These are phyloP conservation scores for Pichia eremophila DNA, from an alignment of 805 yeast species.

Conservation along the genomic window DNA sequence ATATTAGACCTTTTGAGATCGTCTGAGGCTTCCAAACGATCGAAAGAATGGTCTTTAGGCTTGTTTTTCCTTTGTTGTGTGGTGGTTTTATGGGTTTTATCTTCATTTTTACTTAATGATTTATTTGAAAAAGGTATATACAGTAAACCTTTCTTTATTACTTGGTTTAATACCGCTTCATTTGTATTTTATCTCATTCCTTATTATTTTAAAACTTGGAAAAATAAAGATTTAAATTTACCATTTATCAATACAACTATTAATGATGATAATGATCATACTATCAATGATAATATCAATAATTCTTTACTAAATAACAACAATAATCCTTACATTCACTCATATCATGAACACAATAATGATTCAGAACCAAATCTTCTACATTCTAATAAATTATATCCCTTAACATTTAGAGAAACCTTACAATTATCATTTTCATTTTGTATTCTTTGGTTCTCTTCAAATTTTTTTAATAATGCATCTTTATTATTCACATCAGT, in stretches of 20 bases:
- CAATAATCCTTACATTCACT: not conserved
- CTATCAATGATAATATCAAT: not conserved
- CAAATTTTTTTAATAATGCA: conserved; percentile 84
- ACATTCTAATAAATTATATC: conserved; percentile 1
- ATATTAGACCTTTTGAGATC: not conserved
- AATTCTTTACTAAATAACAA: not conserved
- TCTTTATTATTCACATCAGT: conserved; percentile 84
- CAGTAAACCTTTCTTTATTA: conserved; percentile 84
- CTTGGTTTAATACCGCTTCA: conserved; percentile 83
- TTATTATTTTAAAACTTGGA: conserved; percentile 21
- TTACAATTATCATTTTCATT: conserved; percentile 69
- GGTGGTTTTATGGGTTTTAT: conserved; percentile 81
- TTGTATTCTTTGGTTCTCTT: conserved; percentile 80
- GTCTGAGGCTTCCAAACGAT: not conserved
- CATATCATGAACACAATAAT: not conserved
- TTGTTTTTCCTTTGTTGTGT: conserved; percentile 64
- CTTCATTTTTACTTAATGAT: conserved; percentile 76
- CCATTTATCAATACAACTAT: not conserved
- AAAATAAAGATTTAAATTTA: conserved; percentile 4
- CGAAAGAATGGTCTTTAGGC: conserved; percentile 64
- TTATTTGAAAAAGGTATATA: conserved; percentile 59
- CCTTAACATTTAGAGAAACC: conserved; percentile 49
- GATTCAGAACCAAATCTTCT: not conserved
- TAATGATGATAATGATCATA: not conserved
- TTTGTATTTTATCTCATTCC: conserved; percentile 74